phyloP scores from a whole-genome alignment of 2,329 filamentous ascomycete species.

The Sporothrix globosa region DNA sequence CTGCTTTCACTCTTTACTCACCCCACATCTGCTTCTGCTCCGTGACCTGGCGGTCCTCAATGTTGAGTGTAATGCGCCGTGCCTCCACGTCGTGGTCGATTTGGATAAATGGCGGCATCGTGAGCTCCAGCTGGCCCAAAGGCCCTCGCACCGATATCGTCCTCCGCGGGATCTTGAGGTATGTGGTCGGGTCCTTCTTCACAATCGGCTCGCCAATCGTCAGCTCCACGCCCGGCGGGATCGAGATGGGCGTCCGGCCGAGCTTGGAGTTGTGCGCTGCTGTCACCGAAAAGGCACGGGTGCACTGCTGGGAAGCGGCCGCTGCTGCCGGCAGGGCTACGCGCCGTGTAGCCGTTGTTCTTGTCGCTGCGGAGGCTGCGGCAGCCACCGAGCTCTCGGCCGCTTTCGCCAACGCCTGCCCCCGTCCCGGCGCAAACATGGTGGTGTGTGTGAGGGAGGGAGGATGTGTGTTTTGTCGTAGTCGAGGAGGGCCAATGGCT shows the following conservation, averaged over 20 bases:
- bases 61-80: conserved; percentile 67
- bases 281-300: conserved; percentile 68
- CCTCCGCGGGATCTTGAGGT: conserved; percentile 64
- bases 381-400: conserved; percentile 51
- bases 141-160: conserved; percentile 79
- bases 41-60: conserved; percentile 69
- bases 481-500: neutral
- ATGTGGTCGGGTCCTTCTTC: conserved; percentile 60
- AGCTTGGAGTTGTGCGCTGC: conserved; percentile 74
- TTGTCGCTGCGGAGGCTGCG: conserved; percentile 43
- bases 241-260: conserved; percentile 75
- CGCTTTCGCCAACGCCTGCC: conserved; percentile 62
- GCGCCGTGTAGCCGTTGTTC: conserved; percentile 41
- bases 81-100: conserved; percentile 68
- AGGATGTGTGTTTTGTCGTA: neutral
- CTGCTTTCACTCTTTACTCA: conserved; percentile 45
- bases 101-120: conserved; percentile 76
- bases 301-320: neutral
- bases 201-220: conserved; percentile 65
- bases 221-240: conserved; percentile 83
- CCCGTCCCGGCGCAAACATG: conserved; percentile 50
- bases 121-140: conserved; percentile 74
- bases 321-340: conserved; percentile 8
- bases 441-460: neutral
- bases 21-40: conserved; percentile 96